Base-by-base conservation (phyloP, 768 basidiomycete genomes). In the Trichaptum fuscoviolaceum region DNA sequence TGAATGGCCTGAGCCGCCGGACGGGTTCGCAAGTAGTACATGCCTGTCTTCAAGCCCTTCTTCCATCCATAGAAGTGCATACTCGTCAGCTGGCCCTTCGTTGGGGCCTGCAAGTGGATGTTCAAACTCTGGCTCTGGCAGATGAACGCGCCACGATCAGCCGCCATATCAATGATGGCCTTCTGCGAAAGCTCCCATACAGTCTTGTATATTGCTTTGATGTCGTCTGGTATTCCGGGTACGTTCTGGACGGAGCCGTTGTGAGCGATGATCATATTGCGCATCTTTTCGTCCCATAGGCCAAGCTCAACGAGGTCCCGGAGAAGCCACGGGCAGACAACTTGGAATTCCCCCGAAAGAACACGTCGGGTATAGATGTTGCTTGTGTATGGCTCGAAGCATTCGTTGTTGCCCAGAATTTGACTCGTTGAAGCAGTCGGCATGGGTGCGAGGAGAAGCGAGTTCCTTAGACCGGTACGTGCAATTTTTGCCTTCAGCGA, bases 171-270 rank as follows among this genome's bases (percentile, higher is more conserved):
- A 70, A 83, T 79, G 71, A 83, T 75, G 62, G 76, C 77, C 78
- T 82, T 83, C 72, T 83, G 82, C 63, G 77, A 79, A 69, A 83
- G 80, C 72, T 83, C 82, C 82, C 82, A 83, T 17, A 83, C 82
- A 17, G 82, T 83, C 76, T 82, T 82, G 79, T 83, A 83, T 74
- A 83, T 80, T 12, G 79, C 77, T 75, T 81, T 82, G 72, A 81
- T 71, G 64, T 81, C 79, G 60, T 73, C 75, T 18, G 81, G 80
- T 64, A 82, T 79, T 35, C 68, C 70, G 20, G 80, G 77, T 59
- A 82, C 77, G 69, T 78, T 78, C 70, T 80, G 78, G 27, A 65
- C 26, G 23, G 66, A 67, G 52, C 62, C 81, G 66, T 79, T 77
- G 72, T 81, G 80, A 58, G 82, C 82, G 67, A 83, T 83, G 74